Conservation (phyloP, 192 early-diverging fungal genomes). For the Funneliformis geosporum region DNA sequence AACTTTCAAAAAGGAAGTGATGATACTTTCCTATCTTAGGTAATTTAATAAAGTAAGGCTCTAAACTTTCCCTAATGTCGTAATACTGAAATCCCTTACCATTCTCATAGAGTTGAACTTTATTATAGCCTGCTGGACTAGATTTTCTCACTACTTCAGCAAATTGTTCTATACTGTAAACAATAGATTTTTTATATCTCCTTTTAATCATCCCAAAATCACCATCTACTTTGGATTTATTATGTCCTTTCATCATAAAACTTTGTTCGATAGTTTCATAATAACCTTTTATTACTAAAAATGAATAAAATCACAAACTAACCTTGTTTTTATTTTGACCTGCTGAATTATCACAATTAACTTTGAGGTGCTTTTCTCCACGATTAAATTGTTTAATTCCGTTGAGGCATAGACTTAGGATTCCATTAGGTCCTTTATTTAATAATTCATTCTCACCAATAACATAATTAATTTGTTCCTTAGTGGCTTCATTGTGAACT, state of each 20-base stretch:
- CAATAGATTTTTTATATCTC: not conserved
- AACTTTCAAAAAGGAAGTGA: not conserved
- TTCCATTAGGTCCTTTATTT: constrained; percentile 15
- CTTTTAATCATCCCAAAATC: constrained; percentile 32
- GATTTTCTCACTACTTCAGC: too few species aligned
- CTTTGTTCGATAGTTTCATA: constrained; percentile 26
- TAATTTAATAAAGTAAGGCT: not conserved
- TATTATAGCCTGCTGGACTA: constrained; percentile 2
- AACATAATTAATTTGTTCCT: constrained; percentile 30
- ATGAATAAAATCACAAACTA: constrained; percentile 11
- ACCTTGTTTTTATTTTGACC: constrained; percentile 30
- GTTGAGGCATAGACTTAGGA: constrained; percentile 8
- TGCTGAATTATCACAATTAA: constrained; percentile 31
- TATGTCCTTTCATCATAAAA: constrained; percentile 23
- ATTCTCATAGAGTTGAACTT: constrained; percentile 8
- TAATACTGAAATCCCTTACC: constrained; percentile 15
- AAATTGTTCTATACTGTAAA: too few species aligned
- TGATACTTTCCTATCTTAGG: constrained; percentile 1
- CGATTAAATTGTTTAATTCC: constrained; percentile 33
- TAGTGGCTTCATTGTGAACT: constrained; percentile 21
- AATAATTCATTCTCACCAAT: constrained; percentile 22
- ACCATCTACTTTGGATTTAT: constrained; percentile 31
- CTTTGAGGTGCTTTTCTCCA: constrained; percentile 31
- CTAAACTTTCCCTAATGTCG: too few species aligned
- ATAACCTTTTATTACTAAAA: constrained; percentile 13